A percentile compares a stretch with the other conserved stretches of the same genome.
Evolutionary conservation across 208 protist species (phyloP).

Genomic region (Naegleria lovaniensis): DNA sequence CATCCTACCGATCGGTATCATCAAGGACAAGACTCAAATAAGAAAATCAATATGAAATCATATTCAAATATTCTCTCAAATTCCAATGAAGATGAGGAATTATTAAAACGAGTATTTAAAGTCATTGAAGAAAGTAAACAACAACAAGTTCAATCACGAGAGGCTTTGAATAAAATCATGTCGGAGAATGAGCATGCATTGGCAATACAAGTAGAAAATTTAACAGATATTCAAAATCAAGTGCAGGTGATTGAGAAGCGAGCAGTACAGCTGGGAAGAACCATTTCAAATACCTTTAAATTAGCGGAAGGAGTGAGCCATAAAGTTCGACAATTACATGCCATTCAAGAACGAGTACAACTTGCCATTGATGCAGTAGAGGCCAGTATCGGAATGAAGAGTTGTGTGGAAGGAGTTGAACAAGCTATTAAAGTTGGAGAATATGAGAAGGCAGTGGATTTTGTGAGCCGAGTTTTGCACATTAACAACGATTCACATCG

Average conservation of each 20-base stretch:
- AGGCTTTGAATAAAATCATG: neutral
- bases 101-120: neutral
- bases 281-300: neutral
- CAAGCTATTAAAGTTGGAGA: neutral
- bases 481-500: neutral
- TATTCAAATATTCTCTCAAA: neutral
- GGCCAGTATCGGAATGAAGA: slow-evolving; percentile 20
- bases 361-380: slow-evolving; percentile 3
- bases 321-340: slow-evolving; percentile 18
- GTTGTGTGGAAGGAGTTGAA: slow-evolving; percentile 20
- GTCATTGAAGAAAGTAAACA: slow-evolving; percentile 16
- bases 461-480: neutral
- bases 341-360: neutral
- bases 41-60: too few species aligned
- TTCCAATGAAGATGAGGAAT: neutral
- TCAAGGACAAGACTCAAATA: too few species aligned
- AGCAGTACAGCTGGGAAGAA: neutral
- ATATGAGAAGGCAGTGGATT: slow-evolving; percentile 8
- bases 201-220: neutral
- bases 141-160: neutral
- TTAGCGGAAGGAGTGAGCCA: neutral
- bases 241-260: neutral
- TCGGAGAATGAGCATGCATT: neutral
- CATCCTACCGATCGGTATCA: too few species aligned
- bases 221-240: neutral